Evolutionary conservation across 306 rosid species (phyloP), one percentile per base, ranked within the genome.

Genomic region (Inga oerstediana): DNA sequence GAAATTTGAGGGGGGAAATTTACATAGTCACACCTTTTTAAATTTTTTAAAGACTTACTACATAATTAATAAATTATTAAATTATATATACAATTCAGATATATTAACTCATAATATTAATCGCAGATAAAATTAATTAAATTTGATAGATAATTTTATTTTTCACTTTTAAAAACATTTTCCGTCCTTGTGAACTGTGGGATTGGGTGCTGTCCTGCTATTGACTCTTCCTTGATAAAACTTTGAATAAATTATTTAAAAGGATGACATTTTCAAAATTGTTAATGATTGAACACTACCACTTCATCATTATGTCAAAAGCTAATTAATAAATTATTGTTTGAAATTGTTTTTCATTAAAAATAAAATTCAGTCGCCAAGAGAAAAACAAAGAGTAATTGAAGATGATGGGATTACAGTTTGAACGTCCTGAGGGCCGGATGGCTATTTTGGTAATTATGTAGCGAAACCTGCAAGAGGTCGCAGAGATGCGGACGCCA

Each of bases 401-500:
- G 83, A 72, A 49, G 46, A 69, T 1, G 48, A 67, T 46, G 74
- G 59, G 81, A 46, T 12, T 76, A 67, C 76, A 67, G 73, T 78
- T 77, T 56, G 70, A 67, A 78, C 82, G 80, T 76, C 70, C 80
- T 0, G 3, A 48, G 44, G 67, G 77, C 3, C 22, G 27, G 39
- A 77, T 89, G 93, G 89, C 65, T 43, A 85, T 68, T 75, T 70
- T 24, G n/a, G 89, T 87, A 45, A 79, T 17, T 85, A 3, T 3
- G 2, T 3, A 10, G 8, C 15, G 78, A 69, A 61, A 69, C 71
- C 48, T 76, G 68, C 77, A 27, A 20, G 51, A 43, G 76, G 82
- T 64, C 68, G 79, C 83, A 72, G 83, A 70, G 89, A 85, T 87
- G 92, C 92, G 88, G 74, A 81, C 79, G 86, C 87, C 90, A 84